phyloP scores from a whole-genome alignment of 768 basidiomycete species.

The Cystobasidiopsis lactophilus region DNA sequence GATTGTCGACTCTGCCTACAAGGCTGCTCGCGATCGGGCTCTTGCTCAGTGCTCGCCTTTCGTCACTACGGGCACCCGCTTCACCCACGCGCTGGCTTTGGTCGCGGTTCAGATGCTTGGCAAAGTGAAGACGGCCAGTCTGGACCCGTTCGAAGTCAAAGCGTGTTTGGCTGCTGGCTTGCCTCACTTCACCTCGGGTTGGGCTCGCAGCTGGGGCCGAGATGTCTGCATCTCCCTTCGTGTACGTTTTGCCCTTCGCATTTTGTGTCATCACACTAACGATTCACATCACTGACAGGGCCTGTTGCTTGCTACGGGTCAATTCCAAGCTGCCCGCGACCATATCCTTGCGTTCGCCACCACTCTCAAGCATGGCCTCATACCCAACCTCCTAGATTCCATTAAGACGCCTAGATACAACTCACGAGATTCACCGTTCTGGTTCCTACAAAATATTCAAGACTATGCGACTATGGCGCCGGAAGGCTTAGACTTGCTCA shows the following conservation, averaged over 20 bases:
- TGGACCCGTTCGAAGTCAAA: slow-evolving; percentile 39
- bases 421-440: slow-evolving; percentile 95
- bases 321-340: slow-evolving; percentile 55
- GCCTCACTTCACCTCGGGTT: slow-evolving; percentile 75
- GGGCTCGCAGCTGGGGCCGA: slow-evolving; percentile 95
- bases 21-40: slow-evolving; percentile 58
- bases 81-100: slow-evolving; percentile 74
- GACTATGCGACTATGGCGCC: slow-evolving; percentile 71
- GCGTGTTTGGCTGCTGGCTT: slow-evolving; percentile 83
- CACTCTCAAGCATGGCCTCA: slow-evolving; percentile 81
- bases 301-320: slow-evolving; percentile 78
- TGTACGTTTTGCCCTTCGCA: neutral
- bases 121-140: slow-evolving; percentile 65
- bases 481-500: slow-evolving; percentile 55
- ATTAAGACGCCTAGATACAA: slow-evolving; percentile 37
- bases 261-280: neutral
- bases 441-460: slow-evolving; percentile 97
- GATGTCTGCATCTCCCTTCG: slow-evolving; percentile 26
- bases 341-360: slow-evolving; percentile 75
- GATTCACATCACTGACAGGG: slow-evolving; percentile 51
- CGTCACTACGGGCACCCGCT: slow-evolving; percentile 56
- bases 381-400: slow-evolving; percentile 72
- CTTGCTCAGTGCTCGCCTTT: slow-evolving; percentile 79
- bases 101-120: slow-evolving; percentile 56
- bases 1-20: slow-evolving; percentile 73